These are phyloP conservation scores for Saccharum hybrid DNA, from an alignment of 202 grass and related monocot species.

Conservation along the genomic window DNA sequence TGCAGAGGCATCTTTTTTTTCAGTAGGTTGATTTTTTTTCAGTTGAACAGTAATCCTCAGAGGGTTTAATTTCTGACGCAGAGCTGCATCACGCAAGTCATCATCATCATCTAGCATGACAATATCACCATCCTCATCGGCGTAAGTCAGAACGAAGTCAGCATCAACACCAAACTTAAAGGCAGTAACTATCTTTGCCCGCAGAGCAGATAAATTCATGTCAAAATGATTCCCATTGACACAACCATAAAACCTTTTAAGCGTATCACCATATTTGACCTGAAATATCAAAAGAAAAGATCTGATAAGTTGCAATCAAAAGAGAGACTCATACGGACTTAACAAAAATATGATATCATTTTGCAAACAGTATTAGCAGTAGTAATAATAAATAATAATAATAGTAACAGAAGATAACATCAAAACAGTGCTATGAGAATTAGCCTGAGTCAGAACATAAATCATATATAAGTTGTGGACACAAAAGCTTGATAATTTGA, in stretches of 20 bases:
- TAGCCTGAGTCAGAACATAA: not conserved
- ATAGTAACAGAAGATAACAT: not conserved
- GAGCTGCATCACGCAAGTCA: constrained; percentile 73
- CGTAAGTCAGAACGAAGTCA: constrained; percentile 66
- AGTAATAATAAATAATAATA: not conserved
- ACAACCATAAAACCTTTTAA: constrained; percentile 73
- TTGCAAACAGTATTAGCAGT: not conserved
- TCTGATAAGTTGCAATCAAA: constrained; percentile 10
- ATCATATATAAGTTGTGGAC: not conserved
- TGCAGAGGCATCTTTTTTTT: constrained; percentile 34
- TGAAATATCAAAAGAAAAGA: constrained; percentile 38
- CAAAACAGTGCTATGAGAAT: not conserved
- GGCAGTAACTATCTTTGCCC: constrained; percentile 62
- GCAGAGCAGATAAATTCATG: constrained; percentile 58
- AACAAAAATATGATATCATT: not conserved
- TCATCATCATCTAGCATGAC: constrained; percentile 79
- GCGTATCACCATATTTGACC: constrained; percentile 78
- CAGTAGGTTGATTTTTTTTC: constrained; percentile 37
- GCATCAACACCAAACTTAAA: constrained; percentile 62
- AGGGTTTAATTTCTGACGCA: constrained; percentile 81
- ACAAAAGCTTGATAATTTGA: not conserved
- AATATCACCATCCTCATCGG: constrained; percentile 76
- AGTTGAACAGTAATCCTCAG: constrained; percentile 76
- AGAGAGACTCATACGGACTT: not conserved
- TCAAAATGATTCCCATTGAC: constrained; percentile 52